A percentile compares a stretch with the other conserved stretches of the same genome.
These are phyloP conservation scores for Heteromeles arbutifolia DNA, from an alignment of 306 rosid genomes.

Conservation along the genomic window DNA sequence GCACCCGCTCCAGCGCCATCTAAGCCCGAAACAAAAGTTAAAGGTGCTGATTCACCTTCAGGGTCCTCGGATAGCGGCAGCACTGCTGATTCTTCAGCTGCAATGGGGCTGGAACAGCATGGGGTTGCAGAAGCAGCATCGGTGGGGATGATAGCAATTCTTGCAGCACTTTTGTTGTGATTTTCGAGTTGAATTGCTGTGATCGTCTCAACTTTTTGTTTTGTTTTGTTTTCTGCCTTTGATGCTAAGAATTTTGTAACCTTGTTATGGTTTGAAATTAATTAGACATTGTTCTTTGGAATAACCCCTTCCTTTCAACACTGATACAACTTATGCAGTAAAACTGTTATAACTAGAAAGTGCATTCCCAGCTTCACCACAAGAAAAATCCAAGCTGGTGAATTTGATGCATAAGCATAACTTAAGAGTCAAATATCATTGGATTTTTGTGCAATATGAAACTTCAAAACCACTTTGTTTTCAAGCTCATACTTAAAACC, in stretches of 20 bases:
- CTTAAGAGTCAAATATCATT: not conserved
- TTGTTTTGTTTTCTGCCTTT: not conserved
- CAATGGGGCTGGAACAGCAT: conserved; percentile 1
- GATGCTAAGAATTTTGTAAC: conserved; percentile 6
- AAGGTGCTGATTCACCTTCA: conserved; percentile 50
- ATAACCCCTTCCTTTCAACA: not conserved
- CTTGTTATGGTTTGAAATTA: not conserved
- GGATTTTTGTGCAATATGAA: not conserved
- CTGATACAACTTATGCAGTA: not conserved
- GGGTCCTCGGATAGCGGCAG: conserved; percentile 24
- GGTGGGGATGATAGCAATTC: conserved; percentile 9
- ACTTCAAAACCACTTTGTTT: too few relatives aligned
- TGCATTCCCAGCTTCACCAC: too few relatives aligned
- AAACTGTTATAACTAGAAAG: not conserved
- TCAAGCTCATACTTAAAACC: too few relatives aligned
- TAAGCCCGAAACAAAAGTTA: conserved; percentile 46
- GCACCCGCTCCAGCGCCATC: conserved; percentile 61
- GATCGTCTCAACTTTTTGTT: not conserved
- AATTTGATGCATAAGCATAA: too few relatives aligned
- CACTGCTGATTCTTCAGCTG: conserved; percentile 31
- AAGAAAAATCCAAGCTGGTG: too few relatives aligned
- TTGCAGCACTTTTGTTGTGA: conserved; percentile 1
- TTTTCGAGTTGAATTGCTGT: not conserved
- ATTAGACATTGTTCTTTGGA: not conserved
- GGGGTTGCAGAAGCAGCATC: not conserved